Conservation (phyloP, 345 rosid species). For the Salix viminalis region DNA sequence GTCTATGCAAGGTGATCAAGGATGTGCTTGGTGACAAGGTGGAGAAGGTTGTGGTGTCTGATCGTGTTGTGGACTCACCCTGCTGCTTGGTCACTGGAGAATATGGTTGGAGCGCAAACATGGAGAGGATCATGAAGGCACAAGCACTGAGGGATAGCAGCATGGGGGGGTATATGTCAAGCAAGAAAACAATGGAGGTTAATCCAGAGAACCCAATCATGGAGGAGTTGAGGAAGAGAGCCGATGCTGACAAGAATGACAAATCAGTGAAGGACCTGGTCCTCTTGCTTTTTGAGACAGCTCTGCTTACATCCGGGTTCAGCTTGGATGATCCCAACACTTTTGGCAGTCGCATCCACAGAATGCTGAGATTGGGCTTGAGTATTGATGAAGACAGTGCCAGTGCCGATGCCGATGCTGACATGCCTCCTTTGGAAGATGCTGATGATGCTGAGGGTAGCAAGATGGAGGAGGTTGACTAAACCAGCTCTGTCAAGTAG, state of each 20-base stretch:
- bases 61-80: conserved; percentile 19
- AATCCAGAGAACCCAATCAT: conserved; percentile 19
- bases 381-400: conserved; percentile 15
- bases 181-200: conserved; percentile 23
- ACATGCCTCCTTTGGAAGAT: conserved; percentile 10
- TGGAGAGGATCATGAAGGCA: conserved; percentile 24
- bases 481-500: not conserved
- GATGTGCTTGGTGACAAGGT: conserved; percentile 20
- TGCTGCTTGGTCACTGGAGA: conserved; percentile 20
- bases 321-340: conserved; percentile 22
- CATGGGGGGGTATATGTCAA: conserved; percentile 20
- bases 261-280: conserved; percentile 19
- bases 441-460: conserved; percentile 15
- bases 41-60: conserved; percentile 19
- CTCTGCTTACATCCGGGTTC: conserved; percentile 18
- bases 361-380: conserved; percentile 14
- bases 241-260: conserved; percentile 21
- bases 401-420: not conserved
- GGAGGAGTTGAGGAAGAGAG: conserved; percentile 22
- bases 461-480: conserved; percentile 22
- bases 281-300: conserved; percentile 15
- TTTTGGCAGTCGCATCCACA: conserved; percentile 20
- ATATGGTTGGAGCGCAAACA: conserved; percentile 17
- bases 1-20: conserved; percentile 20
- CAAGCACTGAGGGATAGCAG: conserved; percentile 18